Conservation (phyloP, 2,329 filamentous ascomycete genomes). For the Colletotrichum cordylinicola region DNA sequence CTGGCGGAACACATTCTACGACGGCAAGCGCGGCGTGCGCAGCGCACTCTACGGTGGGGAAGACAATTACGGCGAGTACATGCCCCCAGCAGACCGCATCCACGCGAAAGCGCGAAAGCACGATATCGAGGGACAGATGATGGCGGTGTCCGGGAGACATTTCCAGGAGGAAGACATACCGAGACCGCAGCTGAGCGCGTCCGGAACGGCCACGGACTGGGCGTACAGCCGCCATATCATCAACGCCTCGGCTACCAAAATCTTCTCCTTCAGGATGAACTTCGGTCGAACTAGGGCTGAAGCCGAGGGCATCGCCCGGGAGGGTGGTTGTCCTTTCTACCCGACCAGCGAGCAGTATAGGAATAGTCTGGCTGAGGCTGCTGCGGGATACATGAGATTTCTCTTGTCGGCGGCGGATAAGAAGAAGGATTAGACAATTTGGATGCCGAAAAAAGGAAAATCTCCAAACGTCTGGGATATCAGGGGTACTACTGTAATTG, state of each 20-base stretch:
- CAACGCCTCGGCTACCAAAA: conserved; percentile 31
- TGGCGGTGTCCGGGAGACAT: conserved; percentile 38
- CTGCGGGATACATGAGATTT: conserved; percentile 53
- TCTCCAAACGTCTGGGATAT: rapidly evolving
- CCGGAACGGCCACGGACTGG: conserved; percentile 52
- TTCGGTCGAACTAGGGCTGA: conserved; percentile 40
- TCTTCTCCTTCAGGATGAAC: conserved; percentile 51
- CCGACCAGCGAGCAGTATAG: conserved; percentile 47
- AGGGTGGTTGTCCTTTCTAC: conserved; percentile 44
- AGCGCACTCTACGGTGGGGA: conserved; percentile 22
- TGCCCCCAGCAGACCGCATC: conserved; percentile 36
- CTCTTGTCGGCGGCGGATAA: conserved; percentile 21
- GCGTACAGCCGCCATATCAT: conserved; percentile 47
- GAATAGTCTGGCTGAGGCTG: conserved; percentile 46
- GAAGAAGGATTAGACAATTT: neutral
- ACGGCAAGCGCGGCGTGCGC: conserved; percentile 54
- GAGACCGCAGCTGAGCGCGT: conserved; percentile 34
- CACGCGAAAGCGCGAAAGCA: neutral
- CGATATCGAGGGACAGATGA: conserved; percentile 43
- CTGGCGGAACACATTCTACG: conserved; percentile 56
- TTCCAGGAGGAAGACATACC: conserved; percentile 38
- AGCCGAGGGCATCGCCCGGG: neutral
- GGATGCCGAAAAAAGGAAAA: neutral
- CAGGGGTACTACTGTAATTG: neutral
- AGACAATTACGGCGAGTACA: conserved; percentile 50